Conservation (phyloP, 495 filamentous ascomycete species). For the Penicillium psychrofluorescens region DNA sequence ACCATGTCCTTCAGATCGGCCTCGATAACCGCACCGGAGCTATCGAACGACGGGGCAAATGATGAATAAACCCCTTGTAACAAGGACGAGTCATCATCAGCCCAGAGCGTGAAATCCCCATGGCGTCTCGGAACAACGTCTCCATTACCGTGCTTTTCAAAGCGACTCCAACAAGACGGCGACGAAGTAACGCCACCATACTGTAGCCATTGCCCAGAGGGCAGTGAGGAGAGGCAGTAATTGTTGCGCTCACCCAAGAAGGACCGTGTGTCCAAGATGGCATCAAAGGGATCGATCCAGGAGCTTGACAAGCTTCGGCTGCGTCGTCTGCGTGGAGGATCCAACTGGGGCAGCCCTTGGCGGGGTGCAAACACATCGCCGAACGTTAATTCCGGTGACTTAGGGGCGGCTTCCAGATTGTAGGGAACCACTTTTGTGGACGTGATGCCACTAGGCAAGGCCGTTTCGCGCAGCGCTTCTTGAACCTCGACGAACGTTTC, state of each 20-base stretch:
- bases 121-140: constrained; percentile 5
- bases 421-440: constrained; percentile 60
- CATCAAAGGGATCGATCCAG: constrained; percentile 40
- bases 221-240: constrained; percentile 32
- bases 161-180: constrained; percentile 34
- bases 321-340: constrained; percentile 49
- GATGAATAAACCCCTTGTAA: constrained; percentile 80
- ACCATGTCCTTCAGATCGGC: constrained; percentile 61
- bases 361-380: constrained; percentile 77
- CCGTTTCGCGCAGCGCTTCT: constrained; percentile 49
- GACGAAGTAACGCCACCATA: constrained; percentile 38
- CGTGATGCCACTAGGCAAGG: constrained; percentile 66
- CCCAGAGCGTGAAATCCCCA: constrained; percentile 28
- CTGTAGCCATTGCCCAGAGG: constrained; percentile 36
- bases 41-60: constrained; percentile 80
- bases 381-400: constrained; percentile 53
- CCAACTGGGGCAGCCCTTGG: constrained; percentile 53
- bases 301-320: constrained; percentile 16
- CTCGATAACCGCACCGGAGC: constrained; percentile 66
- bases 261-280: constrained; percentile 24
- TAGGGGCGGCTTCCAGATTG: constrained; percentile 29
- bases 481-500: constrained; percentile 41
- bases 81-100: constrained; percentile 42
- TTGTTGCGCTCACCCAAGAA: constrained; percentile 35
- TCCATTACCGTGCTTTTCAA: constrained; percentile 24